Conservation (phyloP, 2,329 filamentous ascomycete genomes). For the Mollisiaceae sp. region DNA sequence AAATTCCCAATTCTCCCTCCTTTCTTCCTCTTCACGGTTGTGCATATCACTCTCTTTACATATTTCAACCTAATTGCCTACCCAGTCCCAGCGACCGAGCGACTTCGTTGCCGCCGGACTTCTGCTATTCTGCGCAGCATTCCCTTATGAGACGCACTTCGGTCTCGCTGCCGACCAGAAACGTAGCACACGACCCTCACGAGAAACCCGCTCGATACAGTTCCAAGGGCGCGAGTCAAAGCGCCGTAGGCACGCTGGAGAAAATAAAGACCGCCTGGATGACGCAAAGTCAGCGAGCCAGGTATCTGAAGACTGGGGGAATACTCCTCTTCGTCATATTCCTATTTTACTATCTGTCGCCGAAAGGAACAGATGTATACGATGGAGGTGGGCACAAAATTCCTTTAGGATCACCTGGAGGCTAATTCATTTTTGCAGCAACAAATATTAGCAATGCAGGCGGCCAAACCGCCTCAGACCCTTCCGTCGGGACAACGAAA, state of each 20-base stretch:
- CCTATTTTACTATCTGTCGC: conserved; percentile 68
- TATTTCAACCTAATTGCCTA: conserved; percentile 9
- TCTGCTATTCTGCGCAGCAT: conserved; percentile 22
- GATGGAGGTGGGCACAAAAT: conserved; percentile 31
- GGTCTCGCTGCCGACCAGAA: conserved; percentile 66
- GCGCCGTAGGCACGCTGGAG: conserved; percentile 52
- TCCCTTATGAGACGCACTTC: conserved; percentile 67
- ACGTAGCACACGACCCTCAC: conserved; percentile 64
- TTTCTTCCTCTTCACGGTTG: conserved; percentile 15
- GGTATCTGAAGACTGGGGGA: conserved; percentile 69
- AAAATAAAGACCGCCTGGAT: conserved; percentile 63
- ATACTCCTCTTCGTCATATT: conserved; percentile 64
- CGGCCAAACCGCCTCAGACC: conserved; percentile 63
- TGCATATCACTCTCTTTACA: conserved; percentile 7
- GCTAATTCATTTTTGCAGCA: conserved; percentile 26
- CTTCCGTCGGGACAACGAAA: conserved; percentile 69
- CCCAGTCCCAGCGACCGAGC: conserved; percentile 15
- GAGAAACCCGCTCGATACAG: conserved; percentile 68
- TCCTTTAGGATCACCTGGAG: not conserved
- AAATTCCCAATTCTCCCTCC: conserved; percentile 15
- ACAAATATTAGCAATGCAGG: conserved; percentile 38
- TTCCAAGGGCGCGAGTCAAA: conserved; percentile 49
- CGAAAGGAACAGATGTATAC: conserved; percentile 51
- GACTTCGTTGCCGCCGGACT: conserved; percentile 17
- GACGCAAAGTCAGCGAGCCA: conserved; percentile 67